phyloP scores from a whole-genome alignment of 2,329 filamentous ascomycete genomes.

The Amauroascus verrucosus region DNA sequence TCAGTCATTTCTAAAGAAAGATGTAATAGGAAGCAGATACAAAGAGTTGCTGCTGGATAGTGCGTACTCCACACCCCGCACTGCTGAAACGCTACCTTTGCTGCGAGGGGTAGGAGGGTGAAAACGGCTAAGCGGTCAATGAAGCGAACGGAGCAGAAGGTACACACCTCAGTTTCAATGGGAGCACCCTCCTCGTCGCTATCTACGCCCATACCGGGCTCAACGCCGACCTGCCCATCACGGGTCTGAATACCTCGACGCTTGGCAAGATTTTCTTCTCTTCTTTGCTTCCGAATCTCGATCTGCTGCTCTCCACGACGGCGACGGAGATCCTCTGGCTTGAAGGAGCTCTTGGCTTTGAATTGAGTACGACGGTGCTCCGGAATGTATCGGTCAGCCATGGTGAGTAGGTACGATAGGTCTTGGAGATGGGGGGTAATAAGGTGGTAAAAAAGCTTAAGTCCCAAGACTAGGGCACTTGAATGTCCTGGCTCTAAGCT shows the following conservation, averaged over 20 bases:
- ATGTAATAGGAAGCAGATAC: too few relatives aligned
- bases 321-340: constrained; percentile 95
- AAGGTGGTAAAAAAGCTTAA: constrained; percentile 15
- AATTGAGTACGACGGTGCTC: constrained; percentile 98
- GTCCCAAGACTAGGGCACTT: constrained; percentile 12
- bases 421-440: constrained; percentile 19
- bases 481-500: not conserved
- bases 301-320: constrained; percentile 98
- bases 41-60: not conserved
- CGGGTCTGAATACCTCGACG: constrained; percentile 82
- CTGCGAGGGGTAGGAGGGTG: not conserved
- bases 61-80: not conserved
- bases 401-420: constrained; percentile 41
- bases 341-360: constrained; percentile 99
- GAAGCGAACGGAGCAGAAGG: not conserved
- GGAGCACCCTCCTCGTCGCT: constrained; percentile 95
- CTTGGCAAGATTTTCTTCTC: constrained; percentile 98
- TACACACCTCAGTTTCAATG: constrained; percentile 89
- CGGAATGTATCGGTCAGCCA: constrained; percentile 98
- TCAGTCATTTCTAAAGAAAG: not conserved
- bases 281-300: constrained; percentile 96
- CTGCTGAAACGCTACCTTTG: constrained; percentile 3
- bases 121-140: not conserved
- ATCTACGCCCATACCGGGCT: constrained; percentile 67
- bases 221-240: constrained; percentile 50